These are phyloP conservation scores for Acanthamoeba divionensis DNA, from an alignment of 208 protist genomes.

Conservation along the genomic window DNA sequence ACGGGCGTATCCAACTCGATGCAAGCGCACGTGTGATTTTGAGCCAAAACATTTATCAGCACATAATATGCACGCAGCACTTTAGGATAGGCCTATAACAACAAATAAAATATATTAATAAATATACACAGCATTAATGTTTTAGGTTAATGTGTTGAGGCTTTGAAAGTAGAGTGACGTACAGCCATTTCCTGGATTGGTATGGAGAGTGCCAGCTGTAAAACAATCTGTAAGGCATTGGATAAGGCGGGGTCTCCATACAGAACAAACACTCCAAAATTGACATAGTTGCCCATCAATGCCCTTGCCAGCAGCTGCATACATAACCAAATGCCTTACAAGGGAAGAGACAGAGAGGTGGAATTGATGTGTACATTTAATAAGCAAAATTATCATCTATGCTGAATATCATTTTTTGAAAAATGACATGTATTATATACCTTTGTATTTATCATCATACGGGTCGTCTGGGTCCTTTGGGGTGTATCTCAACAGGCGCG, in stretches of 20 bases:
- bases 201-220: conserved; percentile 71
- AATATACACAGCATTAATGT: not conserved
- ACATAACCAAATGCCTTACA: conserved; percentile 67
- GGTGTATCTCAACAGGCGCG: not conserved
- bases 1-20: conserved; percentile 66
- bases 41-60: conserved; percentile 71
- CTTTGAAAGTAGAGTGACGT: not conserved
- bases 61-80: conserved; percentile 63
- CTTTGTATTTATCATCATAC: conserved; percentile 73
- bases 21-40: conserved; percentile 63
- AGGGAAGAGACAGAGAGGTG: too few relatives aligned
- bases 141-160: not conserved
- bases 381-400: too few relatives aligned
- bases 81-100: conserved; percentile 66
- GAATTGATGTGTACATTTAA: too few relatives aligned
- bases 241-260: conserved; percentile 77
- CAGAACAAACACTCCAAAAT: conserved; percentile 83
- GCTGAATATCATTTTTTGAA: too few relatives aligned
- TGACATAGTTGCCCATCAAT: conserved; percentile 78
- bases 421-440: too few relatives aligned
- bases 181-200: conserved; percentile 60
- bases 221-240: conserved; percentile 64
- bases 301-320: conserved; percentile 72
- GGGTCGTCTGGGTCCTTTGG: not conserved
- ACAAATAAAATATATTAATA: not conserved